phyloP scores from a whole-genome alignment of 1,284 basidiomycete species.

The Meira nashicola region DNA sequence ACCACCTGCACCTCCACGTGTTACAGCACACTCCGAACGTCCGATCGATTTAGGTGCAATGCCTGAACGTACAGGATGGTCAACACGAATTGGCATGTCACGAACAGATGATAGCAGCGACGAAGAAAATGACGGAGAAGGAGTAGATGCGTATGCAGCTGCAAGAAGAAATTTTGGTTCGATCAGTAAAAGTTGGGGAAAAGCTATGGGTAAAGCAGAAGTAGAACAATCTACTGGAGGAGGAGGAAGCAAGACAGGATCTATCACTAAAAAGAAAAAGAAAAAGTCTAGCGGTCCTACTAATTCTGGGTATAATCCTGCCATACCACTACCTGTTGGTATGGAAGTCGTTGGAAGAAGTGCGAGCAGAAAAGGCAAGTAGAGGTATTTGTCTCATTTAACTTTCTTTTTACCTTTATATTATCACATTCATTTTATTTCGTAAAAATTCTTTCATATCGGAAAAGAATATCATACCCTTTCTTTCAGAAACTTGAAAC shows the following conservation, averaged over 20 bases:
- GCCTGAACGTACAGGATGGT: slow-evolving; percentile 31
- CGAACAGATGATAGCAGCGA: slow-evolving; percentile 18
- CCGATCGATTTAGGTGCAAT: slow-evolving; percentile 23
- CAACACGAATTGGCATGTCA: slow-evolving; percentile 31
- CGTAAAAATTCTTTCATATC: no score
- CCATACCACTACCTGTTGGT: slow-evolving; percentile 18
- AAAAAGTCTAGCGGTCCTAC: slow-evolving; percentile 10
- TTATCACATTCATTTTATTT: no score
- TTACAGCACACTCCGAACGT: slow-evolving; percentile 20
- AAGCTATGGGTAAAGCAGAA: slow-evolving; percentile 35
- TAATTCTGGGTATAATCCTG: slow-evolving; percentile 16
- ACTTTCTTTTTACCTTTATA: no score
- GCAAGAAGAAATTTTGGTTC: slow-evolving; percentile 45
- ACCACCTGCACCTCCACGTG: slow-evolving; percentile 23
- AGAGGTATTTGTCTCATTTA: no score
- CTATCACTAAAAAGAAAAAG: slow-evolving; percentile 16
- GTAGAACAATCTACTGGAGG: not conserved
- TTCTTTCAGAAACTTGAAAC: no score
- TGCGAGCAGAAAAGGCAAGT: not conserved
- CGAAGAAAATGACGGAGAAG: slow-evolving; percentile 39
- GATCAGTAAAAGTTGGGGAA: slow-evolving; percentile 34
- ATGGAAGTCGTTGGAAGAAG: slow-evolving; percentile 20
- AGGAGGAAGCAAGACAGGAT: slow-evolving; percentile 2
- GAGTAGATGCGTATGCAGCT: slow-evolving; percentile 29
- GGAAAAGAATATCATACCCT: no score